Conservation (phyloP, 2,329 filamentous ascomycete species). For the Aspergillus tanneri region DNA sequence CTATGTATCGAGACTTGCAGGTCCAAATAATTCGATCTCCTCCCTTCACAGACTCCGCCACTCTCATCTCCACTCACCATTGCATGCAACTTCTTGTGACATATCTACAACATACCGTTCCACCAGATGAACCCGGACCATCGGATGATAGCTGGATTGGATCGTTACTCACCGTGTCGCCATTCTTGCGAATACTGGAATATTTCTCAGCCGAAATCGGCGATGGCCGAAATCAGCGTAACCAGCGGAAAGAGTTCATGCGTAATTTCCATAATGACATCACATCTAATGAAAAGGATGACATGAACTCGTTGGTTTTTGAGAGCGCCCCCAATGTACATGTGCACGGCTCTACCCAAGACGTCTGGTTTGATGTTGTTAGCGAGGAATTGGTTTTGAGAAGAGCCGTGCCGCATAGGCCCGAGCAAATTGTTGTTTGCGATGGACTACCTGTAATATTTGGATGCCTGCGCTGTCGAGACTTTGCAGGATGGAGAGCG, state of each 20-base stretch:
- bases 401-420: constrained; percentile 32
- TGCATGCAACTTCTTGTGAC: constrained; percentile 42
- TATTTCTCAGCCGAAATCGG: constrained; percentile 47
- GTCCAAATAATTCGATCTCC: constrained; percentile 39
- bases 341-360: constrained; percentile 34
- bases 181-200: constrained; percentile 41
- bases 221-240: constrained; percentile 40
- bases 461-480: constrained; percentile 36
- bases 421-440: constrained; percentile 35
- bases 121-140: constrained; percentile 31
- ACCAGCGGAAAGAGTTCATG: constrained; percentile 46
- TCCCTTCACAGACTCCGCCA: constrained; percentile 41
- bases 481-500: constrained; percentile 32
- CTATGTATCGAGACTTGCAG: constrained; percentile 40
- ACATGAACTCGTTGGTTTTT: constrained; percentile 40
- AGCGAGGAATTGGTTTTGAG: constrained; percentile 31
- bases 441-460: constrained; percentile 38
- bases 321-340: constrained; percentile 29
- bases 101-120: constrained; percentile 40
- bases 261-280: constrained; percentile 44
- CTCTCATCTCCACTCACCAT: constrained; percentile 44
- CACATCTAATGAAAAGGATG: constrained; percentile 37
- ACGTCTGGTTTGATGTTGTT: constrained; percentile 44
- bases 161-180: constrained; percentile 41
- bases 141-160: constrained; percentile 42